These are phyloP conservation scores for Aspergillus bertholletiae DNA, from an alignment of 495 filamentous ascomycete genomes.

Conservation along the genomic window DNA sequence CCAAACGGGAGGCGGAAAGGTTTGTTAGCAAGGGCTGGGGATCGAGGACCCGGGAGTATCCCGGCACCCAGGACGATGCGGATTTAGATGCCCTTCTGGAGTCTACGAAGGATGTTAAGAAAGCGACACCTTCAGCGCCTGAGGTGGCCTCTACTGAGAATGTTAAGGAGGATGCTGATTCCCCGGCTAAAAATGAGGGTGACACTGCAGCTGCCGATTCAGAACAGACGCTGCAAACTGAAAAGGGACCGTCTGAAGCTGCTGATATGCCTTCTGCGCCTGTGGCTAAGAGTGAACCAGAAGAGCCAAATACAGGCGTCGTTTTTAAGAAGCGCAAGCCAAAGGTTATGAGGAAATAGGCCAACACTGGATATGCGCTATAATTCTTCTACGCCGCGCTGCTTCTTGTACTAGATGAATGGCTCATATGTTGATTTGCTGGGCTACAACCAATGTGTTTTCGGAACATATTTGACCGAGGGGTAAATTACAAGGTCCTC, in stretches of 20 bases:
- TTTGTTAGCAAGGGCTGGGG: slow-evolving; percentile 73
- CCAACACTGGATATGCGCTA: neutral
- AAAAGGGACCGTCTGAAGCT: slow-evolving; percentile 26
- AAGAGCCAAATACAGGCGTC: slow-evolving; percentile 40
- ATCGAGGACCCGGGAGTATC: slow-evolving; percentile 61
- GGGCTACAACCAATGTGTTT: neutral
- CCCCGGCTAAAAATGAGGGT: slow-evolving; percentile 2
- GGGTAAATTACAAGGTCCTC: neutral
- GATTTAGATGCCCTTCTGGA: slow-evolving; percentile 70
- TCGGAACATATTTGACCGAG: neutral
- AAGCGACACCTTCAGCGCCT: slow-evolving; percentile 26
- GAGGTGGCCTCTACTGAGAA: slow-evolving; percentile 3
- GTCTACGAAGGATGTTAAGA: slow-evolving; percentile 48
- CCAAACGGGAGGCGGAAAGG: slow-evolving; percentile 60
- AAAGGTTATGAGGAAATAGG: slow-evolving; percentile 57
- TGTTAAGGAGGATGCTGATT: neutral
- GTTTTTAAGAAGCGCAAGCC: slow-evolving; percentile 92
- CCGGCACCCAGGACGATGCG: slow-evolving; percentile 47
- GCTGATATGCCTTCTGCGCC: neutral
- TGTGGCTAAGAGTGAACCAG: slow-evolving; percentile 18
- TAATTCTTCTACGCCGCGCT: neutral
- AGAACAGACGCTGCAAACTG: slow-evolving; percentile 17
- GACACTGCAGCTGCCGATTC: slow-evolving; percentile 18
- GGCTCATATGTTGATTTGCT: neutral
- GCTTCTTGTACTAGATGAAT: neutral